Percentiles rank a stretch among this genome's conserved stretches.
phyloP scores from a whole-genome alignment of 2,329 filamentous ascomycete genomes.

The Orbilia oligospora region DNA sequence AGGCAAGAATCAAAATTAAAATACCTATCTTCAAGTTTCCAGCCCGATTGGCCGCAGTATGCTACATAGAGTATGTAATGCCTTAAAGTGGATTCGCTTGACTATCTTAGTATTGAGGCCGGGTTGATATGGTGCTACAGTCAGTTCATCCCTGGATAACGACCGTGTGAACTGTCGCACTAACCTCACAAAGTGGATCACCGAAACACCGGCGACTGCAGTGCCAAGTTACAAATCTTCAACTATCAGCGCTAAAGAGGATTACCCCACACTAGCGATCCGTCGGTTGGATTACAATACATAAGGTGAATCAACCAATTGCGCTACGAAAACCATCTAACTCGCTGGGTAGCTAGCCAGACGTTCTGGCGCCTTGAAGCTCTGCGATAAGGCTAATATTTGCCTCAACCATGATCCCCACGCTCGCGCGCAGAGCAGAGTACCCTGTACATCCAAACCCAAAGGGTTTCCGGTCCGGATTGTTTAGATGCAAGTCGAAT shows the following conservation, averaged over 20 bases:
- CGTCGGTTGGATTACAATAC: conserved; percentile 43
- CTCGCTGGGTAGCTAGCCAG: conserved; percentile 17
- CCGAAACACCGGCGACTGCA: conserved; percentile 48
- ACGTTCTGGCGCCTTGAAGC: conserved; percentile 13
- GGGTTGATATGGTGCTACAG: conserved; percentile 29
- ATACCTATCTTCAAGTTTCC: conserved; percentile 8
- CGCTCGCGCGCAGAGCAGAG: conserved; percentile 18
- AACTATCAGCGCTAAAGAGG: conserved; percentile 42
- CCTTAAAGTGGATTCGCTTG: conserved; percentile 10
- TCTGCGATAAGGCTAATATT: conserved; percentile 48
- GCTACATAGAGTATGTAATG: too few species aligned
- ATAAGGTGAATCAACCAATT: conserved; percentile 48
- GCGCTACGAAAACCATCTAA: conserved; percentile 24
- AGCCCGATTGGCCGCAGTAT: conserved; percentile 7
- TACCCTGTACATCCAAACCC: too few species aligned
- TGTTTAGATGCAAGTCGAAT: conserved; percentile 2
- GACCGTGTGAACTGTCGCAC: conserved; percentile 36
- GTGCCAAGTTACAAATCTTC: conserved; percentile 35
- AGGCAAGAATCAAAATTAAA: conserved; percentile 24
- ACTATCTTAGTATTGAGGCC: not conserved
- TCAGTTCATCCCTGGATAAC: conserved; percentile 30
- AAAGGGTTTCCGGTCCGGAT: conserved; percentile 15
- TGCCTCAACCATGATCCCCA: conserved; percentile 48
- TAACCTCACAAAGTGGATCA: conserved; percentile 45
- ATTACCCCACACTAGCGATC: conserved; percentile 55